phyloP scores from a whole-genome alignment of 345 rosid species.

The Eutrema yunnanense region DNA sequence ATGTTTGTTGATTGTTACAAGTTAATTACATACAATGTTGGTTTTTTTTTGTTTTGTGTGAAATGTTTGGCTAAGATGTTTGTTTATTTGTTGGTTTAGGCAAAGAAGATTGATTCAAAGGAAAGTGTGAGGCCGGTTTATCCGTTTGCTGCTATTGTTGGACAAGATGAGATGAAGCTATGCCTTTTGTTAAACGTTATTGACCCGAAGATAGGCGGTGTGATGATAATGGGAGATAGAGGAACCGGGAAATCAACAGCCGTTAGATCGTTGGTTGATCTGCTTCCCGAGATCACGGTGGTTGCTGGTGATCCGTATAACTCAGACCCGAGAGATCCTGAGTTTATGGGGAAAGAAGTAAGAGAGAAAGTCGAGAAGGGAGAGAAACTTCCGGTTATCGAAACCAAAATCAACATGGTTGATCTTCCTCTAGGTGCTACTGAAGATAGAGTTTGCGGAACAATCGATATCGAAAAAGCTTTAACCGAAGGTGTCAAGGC shows the following conservation, averaged over 20 bases:
- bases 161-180: constrained; percentile 96
- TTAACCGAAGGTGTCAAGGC: constrained; percentile 95
- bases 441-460: constrained; percentile 92
- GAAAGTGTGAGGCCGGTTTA: constrained; percentile 81
- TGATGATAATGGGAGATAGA: constrained; percentile 97
- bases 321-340: constrained; percentile 90
- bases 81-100: constrained; percentile 30
- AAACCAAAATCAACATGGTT: constrained; percentile 85
- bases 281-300: constrained; percentile 75
- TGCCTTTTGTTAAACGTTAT: constrained; percentile 87
- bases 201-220: constrained; percentile 95
- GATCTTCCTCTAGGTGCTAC: constrained; percentile 98
- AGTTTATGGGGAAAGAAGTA: constrained; percentile 83
- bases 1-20: not conserved
- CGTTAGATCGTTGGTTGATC: constrained; percentile 81
- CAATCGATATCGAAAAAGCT: constrained; percentile 93
- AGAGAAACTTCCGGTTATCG: constrained; percentile 37
- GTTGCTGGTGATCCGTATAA: constrained; percentile 83
- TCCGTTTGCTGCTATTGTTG: constrained; percentile 94
- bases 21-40: too few species aligned
- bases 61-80: not conserved
- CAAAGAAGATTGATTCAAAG: constrained; percentile 43
- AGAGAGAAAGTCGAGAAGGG: constrained; percentile 58
- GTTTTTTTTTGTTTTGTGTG: too few species aligned
- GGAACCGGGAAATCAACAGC: constrained; percentile 91